Evolutionary conservation across 371 early-diverging fungal genomes (phyloP).

Genomic region (Gilbertella persicaria): DNA sequence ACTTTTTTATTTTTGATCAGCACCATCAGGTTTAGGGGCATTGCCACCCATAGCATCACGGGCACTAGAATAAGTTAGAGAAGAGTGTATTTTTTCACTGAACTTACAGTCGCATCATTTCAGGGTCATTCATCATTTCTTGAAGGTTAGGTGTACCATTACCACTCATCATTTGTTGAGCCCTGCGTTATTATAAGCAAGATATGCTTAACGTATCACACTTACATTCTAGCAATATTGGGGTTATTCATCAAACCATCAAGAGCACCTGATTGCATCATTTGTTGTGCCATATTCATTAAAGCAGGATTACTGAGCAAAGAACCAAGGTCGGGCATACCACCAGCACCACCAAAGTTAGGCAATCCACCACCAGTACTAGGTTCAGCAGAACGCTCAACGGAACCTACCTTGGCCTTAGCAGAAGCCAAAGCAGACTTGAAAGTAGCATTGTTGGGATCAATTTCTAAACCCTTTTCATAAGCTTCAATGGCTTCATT

Average conservation of each 20-base stretch:
- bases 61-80: constrained; percentile 48
- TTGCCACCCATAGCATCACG: constrained; percentile 68
- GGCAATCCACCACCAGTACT: constrained; percentile 24
- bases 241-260: constrained; percentile 89
- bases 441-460: constrained; percentile 82
- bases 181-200: too few species aligned
- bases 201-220: background rate
- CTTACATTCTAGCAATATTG: constrained; percentile 77
- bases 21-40: constrained; percentile 19
- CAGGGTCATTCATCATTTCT: constrained; percentile 80
- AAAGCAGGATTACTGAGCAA: constrained; percentile 90
- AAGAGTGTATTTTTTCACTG: background rate
- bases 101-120: constrained; percentile 72
- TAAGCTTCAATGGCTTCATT: constrained; percentile 89
- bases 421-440: constrained; percentile 65
- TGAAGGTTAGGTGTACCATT: constrained; percentile 61
- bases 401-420: constrained; percentile 57
- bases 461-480: constrained; percentile 87
- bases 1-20: constrained; percentile 19
- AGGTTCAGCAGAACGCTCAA: too few species aligned
- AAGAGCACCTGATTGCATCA: constrained; percentile 92
- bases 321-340: constrained; percentile 59
- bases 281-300: constrained; percentile 92
- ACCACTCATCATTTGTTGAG: constrained; percentile 74
- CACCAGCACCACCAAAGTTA: constrained; percentile 58